Percentiles rank a stretch among this genome's conserved stretches.
These are phyloP conservation scores for Lepidium africanum DNA, from an alignment of 345 rosid genomes.

Conservation along the genomic window DNA sequence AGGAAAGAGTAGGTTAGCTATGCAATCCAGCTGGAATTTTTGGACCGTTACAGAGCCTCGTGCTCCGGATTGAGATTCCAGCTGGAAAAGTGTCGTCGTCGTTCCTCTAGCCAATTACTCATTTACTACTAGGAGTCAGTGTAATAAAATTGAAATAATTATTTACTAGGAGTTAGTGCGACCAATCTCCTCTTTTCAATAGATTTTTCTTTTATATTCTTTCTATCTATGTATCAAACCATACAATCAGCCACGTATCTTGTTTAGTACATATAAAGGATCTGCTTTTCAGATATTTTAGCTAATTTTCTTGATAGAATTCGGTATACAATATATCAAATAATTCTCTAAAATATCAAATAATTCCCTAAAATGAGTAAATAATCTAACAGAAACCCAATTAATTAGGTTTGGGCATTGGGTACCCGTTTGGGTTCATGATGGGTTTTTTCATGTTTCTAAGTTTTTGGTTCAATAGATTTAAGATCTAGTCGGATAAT, in stretches of 20 bases:
- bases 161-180: neutral
- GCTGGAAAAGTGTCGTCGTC: conserved; percentile 33
- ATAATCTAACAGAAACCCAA: neutral
- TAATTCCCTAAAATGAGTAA: neutral
- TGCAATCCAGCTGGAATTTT: conserved; percentile 66
- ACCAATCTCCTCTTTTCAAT: neutral
- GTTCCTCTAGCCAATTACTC: neutral
- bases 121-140: neutral
- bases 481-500: too few species aligned
- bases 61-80: conserved; percentile 30
- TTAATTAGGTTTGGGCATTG: too few species aligned
- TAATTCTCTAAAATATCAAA: neutral
- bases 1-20: neutral
- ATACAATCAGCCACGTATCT: neutral
- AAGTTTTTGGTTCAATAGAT: too few species aligned
- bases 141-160: neutral
- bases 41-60: conserved; percentile 47
- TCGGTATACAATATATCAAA: neutral
- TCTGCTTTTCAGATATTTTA: neutral
- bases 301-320: neutral
- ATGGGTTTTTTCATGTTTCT: too few species aligned
- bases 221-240: neutral
- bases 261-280: neutral
- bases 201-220: neutral
- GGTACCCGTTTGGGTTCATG: too few species aligned